phyloP scores from a whole-genome alignment of 768 basidiomycete genomes.

The Suillus subalutaceus region DNA sequence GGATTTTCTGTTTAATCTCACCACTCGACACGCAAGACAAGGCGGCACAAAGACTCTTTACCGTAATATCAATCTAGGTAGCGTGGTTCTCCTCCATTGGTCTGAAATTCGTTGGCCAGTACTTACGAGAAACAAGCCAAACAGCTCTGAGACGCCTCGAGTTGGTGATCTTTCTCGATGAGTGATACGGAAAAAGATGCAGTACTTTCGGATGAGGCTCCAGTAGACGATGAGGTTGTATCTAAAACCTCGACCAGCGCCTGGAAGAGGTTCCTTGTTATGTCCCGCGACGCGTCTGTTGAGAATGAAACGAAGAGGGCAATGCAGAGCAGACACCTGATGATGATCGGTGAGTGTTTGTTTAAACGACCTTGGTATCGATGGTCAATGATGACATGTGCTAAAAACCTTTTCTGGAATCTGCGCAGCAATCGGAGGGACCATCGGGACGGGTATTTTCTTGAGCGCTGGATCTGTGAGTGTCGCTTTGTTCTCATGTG shows the following conservation, averaged over 20 bases:
- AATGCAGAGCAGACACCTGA: slow-evolving; percentile 44
- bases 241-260: not conserved
- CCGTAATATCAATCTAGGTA: not conserved
- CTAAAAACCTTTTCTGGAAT: not conserved
- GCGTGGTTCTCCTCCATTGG: not conserved
- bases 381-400: not conserved
- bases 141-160: not conserved
- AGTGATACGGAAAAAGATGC: slow-evolving; percentile 5
- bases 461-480: slow-evolving; percentile 58
- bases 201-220: not conserved
- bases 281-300: slow-evolving; percentile 14
- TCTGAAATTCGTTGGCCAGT: not conserved
- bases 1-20: not conserved
- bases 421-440: slow-evolving; percentile 53
- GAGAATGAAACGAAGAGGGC: slow-evolving; percentile 39
- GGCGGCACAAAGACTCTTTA: not conserved
- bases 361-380: not conserved
- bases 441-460: slow-evolving; percentile 64
- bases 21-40: not conserved
- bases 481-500: not conserved
- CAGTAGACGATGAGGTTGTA: not conserved
- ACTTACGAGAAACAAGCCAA: not conserved
- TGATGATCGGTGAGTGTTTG: slow-evolving; percentile 41
- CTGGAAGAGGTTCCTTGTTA: slow-evolving; percentile 27
- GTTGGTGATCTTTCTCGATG: not conserved